These are phyloP conservation scores for Colletotrichum euphorbiae DNA, from an alignment of 2,329 filamentous ascomycete species.

Conservation along the genomic window DNA sequence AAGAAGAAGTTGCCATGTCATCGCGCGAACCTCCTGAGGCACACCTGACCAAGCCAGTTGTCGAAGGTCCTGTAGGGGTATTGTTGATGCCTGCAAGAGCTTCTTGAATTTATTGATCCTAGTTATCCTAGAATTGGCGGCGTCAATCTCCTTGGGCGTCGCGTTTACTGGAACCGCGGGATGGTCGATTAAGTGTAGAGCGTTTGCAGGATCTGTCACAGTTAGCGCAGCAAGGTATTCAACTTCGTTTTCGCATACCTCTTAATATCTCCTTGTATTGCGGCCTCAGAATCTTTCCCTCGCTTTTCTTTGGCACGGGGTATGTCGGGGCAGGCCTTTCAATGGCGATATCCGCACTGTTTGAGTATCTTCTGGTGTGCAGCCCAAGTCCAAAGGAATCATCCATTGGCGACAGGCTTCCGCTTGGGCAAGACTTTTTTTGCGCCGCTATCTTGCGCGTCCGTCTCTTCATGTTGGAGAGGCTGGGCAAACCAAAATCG, in stretches of 20 bases:
- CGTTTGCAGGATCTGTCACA: slow-evolving; percentile 81
- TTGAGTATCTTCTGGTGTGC: slow-evolving; percentile 72
- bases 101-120: slow-evolving; percentile 99
- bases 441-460: slow-evolving; percentile 64
- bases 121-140: slow-evolving; percentile 86
- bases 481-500: slow-evolving; percentile 93
- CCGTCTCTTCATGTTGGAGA: slow-evolving; percentile 90
- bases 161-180: slow-evolving; percentile 79
- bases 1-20: slow-evolving; percentile 98
- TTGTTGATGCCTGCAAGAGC: slow-evolving; percentile 90
- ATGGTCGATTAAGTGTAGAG: slow-evolving; percentile 93
- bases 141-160: slow-evolving; percentile 84
- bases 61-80: slow-evolving; percentile 85
- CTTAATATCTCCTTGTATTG: slow-evolving; percentile 97
- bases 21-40: slow-evolving; percentile 93
- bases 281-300: slow-evolving; percentile 94
- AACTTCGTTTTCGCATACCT: slow-evolving; percentile 55
- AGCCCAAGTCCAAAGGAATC: slow-evolving; percentile 51
- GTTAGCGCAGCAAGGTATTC: slow-evolving; percentile 36
- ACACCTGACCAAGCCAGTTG: slow-evolving; percentile 93
- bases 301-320: slow-evolving; percentile 86
- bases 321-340: slow-evolving; percentile 87
- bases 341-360: slow-evolving; percentile 94
- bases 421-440: slow-evolving; percentile 48
- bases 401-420: slow-evolving; percentile 51